A percentile compares a stretch with the other conserved stretches of the same genome.
Evolutionary conservation across 2,329 filamentous ascomycete species (phyloP).

Genomic region (Fusarium protoensiforme): DNA sequence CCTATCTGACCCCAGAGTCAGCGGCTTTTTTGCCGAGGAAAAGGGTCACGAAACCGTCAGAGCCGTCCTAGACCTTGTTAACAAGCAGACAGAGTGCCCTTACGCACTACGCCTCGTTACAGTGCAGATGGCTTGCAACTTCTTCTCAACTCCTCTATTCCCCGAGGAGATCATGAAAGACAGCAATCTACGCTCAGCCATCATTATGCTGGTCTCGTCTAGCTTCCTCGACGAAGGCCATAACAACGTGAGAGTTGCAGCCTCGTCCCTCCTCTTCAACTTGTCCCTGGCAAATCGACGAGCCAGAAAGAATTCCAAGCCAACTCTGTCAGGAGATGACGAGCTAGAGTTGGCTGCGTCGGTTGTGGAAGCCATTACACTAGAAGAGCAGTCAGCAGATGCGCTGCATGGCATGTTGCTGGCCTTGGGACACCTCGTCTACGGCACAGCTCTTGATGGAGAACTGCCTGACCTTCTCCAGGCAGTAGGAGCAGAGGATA

Average conservation of each 20-base stretch:
- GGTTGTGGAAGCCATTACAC: conserved; percentile 76
- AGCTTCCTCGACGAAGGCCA: conserved; percentile 83
- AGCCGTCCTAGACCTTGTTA: conserved; percentile 70
- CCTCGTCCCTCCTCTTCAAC: conserved; percentile 87
- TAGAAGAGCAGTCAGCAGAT: conserved; percentile 72
- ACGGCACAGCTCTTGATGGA: conserved; percentile 74
- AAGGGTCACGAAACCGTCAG: conserved; percentile 70
- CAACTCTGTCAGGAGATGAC: conserved; percentile 73
- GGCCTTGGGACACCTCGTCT: conserved; percentile 80
- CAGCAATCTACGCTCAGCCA: conserved; percentile 61
- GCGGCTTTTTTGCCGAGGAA: conserved; percentile 86
- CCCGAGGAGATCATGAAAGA: conserved; percentile 69
- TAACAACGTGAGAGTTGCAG: conserved; percentile 80
- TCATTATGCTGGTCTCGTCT: conserved; percentile 78
- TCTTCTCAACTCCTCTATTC: conserved; percentile 82
- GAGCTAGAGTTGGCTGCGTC: conserved; percentile 87
- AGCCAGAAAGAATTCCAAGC: conserved; percentile 66
- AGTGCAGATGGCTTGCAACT: conserved; percentile 84
- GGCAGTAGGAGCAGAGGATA: conserved; percentile 78
- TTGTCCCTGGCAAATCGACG: conserved; percentile 77
- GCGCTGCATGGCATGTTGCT: conserved; percentile 81
- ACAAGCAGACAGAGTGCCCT: conserved; percentile 68
- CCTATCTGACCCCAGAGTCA: conserved; percentile 81
- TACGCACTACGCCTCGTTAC: conserved; percentile 88
- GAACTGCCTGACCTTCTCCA: conserved; percentile 84